Evolutionary conservation across 2,329 filamentous ascomycete genomes (phyloP), one percentile per base, ranked within the genome.

Genomic region (Colletotrichum ledebouriae): DNA sequence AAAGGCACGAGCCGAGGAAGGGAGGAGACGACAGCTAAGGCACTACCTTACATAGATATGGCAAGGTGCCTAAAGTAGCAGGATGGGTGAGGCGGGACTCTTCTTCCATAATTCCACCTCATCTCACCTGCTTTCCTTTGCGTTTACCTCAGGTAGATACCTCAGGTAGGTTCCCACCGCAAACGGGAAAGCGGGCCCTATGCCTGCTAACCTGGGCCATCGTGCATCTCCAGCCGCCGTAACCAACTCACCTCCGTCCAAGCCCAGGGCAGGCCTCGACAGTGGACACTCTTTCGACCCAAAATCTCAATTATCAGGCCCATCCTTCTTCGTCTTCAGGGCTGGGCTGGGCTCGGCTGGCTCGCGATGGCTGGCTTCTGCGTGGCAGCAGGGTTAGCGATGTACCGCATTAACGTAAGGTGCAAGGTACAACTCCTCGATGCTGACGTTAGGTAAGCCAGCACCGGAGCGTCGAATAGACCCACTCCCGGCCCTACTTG

Each of bases 1-100:
- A 41, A 64, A 59, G 60, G 53, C 60, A 64, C 65, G 41, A 64
- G 60, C 60, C 65, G 60, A 59, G 29, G 33, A 37, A 46, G 39
- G 29, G 29, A 13, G 33, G 29, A 46, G 15, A 55, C 49, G 37
- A 39, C 6, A 39, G 4, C 5, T 39, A 13, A 39, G 29, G 29
- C 15, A 39, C 37, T 39, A 39, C 37, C 37, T 15, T 39, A 29
- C 29, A 29, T 6, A 29, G 29, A 6, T 7, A 39, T 13, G 6
- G 11, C 11, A 49, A 22, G 12, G 53, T 34, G 33, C 10, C 25
- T 29, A 29, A 7, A 10, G 44, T 25, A 52, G 11, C 13, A 34
- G 17, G 59, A 53, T 37, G 50, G 49, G 39, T 29, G 46, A 46
- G 20, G 17, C 15, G 47, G 49, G 4, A 53, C 49, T 34, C 9